Evolutionary conservation across 1,284 basidiomycete genomes (phyloP), one percentile per base, ranked within the genome.

Genomic region (Ganoderma sinense): DNA sequence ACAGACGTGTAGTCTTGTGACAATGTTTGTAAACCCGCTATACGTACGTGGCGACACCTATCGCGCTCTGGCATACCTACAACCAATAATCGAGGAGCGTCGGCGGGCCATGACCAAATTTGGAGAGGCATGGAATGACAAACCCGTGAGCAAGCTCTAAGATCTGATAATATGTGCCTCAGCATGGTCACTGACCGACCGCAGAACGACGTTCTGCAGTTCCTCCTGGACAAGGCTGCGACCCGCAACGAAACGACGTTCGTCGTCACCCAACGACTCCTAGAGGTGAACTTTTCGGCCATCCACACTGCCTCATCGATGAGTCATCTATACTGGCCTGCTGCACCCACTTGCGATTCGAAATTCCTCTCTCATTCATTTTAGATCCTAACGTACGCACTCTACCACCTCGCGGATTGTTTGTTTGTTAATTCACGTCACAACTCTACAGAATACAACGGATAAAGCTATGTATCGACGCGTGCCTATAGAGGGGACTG

Each of bases 331-430:
- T 31, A 16, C 6, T 31, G n/a, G n/a, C 2, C 43, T 2, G 43
- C 18, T 2, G 10, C 7, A 8, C 6, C 20, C 7, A 10, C 29
- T 0, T 1, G 36, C 36, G 6, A 36, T 10, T 36, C 10, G 36
- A 36, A 36, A 2, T 1, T 7, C 36, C 29, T 16, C 1, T 7
- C 2, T 13, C 26, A 33, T 7, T 7, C 33, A 4, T 80, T 61
- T 74, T 55, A 85, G 83, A 79, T 76, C 16, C 77, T 85, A 51
- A 81, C 80, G 0, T 77, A 81, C 55, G 78, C 79, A 0, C 62
- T 88, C 8, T 84, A 77, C 67, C 75, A 84, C 43, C 77, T 88
- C 4, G 84, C 86, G 4, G 78, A 80, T n/a, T n/a, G n/a, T n/a
- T n/a, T n/a, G n/a, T n/a, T n/a, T n/a, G n/a, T n/a, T n/a, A n/a